These are phyloP conservation scores for Saururus chinensis DNA, from an alignment of 164 flowering plant genomes.

Conservation along the genomic window DNA sequence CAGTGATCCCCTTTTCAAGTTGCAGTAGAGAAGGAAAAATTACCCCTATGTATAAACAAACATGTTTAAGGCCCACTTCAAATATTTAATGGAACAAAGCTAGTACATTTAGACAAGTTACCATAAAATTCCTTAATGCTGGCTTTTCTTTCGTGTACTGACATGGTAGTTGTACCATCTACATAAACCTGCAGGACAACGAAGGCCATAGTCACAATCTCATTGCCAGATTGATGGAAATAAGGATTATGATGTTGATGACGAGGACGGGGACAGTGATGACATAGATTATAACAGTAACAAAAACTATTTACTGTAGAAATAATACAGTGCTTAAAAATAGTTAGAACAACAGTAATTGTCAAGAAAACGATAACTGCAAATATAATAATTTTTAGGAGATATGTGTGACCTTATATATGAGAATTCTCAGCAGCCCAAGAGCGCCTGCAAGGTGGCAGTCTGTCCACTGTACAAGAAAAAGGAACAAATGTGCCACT, in stretches of 20 bases:
- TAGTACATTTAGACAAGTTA: conserved; percentile 8
- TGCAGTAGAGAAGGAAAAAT: conserved; percentile 83
- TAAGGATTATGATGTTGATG: not conserved
- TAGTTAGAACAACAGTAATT: not conserved
- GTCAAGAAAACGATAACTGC: not conserved
- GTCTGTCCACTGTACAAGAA: conserved; percentile 91
- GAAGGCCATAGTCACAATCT: not conserved
- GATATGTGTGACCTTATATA: conserved; percentile 39
- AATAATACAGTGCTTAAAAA: not conserved
- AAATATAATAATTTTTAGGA: not conserved
- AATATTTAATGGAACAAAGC: not conserved
- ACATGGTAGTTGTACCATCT: conserved; percentile 73
- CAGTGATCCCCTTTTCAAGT: conserved; percentile 76
- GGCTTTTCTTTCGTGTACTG: conserved; percentile 67
- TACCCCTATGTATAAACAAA: conserved; percentile 38
- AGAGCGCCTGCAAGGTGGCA: conserved; percentile 85
- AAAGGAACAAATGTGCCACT: conserved; percentile 76
- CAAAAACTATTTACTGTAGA: not conserved
- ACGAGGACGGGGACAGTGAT: not conserved
- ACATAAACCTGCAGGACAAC: conserved; percentile 41
- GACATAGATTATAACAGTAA: not conserved
- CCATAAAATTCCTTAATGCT: conserved; percentile 74
- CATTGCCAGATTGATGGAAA: not conserved
- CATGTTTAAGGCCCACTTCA: not conserved
- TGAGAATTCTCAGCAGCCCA: conserved; percentile 59